These are phyloP conservation scores for Mycena leptocephala DNA, from an alignment of 768 basidiomycete genomes.

Conservation along the genomic window DNA sequence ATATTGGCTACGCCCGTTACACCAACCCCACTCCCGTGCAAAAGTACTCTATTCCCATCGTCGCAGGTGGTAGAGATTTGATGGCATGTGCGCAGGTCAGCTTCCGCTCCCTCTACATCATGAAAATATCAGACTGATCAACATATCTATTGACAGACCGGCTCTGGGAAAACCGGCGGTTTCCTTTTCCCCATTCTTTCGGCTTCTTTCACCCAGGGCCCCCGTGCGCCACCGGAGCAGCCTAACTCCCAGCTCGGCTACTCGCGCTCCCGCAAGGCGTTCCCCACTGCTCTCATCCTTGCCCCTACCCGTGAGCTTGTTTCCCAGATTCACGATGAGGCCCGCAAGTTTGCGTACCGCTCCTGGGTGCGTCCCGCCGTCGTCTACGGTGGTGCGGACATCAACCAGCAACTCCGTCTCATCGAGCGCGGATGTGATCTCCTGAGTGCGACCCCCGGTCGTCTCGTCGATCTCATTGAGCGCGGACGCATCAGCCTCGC, in stretches of 20 bases:
- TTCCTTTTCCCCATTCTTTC: constrained; percentile 99
- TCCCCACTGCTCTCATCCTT: constrained; percentile 96
- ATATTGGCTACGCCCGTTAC: constrained; percentile 95
- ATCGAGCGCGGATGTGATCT: constrained; percentile 98
- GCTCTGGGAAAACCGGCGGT: constrained; percentile 99
- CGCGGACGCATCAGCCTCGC: constrained; percentile 96
- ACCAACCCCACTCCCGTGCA: constrained; percentile 97
- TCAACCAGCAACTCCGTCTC: constrained; percentile 92
- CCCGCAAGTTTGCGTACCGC: constrained; percentile 98
- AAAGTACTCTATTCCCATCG: constrained; percentile 99
- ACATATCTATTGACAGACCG: constrained; percentile 74
- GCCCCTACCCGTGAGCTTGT: constrained; percentile 99
- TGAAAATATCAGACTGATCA: constrained; percentile 28
- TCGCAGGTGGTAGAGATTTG: constrained; percentile 89
- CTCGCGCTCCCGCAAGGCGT: constrained; percentile 88
- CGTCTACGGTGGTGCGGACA: constrained; percentile 99
- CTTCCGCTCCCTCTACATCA: constrained; percentile 16
- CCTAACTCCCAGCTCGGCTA: constrained; percentile 63
- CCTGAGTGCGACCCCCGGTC: constrained; percentile 96
- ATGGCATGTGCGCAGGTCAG: constrained; percentile 96
- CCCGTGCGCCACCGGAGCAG: constrained; percentile 77
- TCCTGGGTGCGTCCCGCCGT: constrained; percentile 99
- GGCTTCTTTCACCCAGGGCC: constrained; percentile 90
- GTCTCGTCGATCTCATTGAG: constrained; percentile 98
- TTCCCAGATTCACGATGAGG: constrained; percentile 99